Evolutionary conservation across 192 early-diverging fungal species (phyloP).

Genomic region (Coemansia sp.): DNA sequence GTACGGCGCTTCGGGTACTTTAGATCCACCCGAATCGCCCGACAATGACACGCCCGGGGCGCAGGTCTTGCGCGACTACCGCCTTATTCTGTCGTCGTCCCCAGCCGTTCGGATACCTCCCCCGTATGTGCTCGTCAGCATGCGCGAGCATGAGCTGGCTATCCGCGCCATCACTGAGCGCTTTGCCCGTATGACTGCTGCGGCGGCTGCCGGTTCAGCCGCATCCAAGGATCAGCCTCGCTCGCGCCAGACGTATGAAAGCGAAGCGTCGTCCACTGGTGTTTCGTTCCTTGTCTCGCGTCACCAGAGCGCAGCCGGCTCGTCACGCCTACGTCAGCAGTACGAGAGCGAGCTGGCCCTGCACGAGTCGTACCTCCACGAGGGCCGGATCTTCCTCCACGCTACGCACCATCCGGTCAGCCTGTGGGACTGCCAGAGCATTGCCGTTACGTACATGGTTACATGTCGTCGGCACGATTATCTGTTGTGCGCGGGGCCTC

Average conservation of each 20-base stretch:
- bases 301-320: constrained; percentile 42
- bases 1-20: constrained; percentile 2
- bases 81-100: constrained; percentile 79
- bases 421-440: constrained; percentile 49
- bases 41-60: constrained; percentile 23
- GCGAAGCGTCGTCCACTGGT: constrained; percentile 14
- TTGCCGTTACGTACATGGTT: constrained; percentile 43
- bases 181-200: constrained; percentile 23
- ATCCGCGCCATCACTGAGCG: constrained; percentile 21
- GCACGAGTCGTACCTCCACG: constrained; percentile 40
- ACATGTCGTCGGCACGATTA: constrained; percentile 43
- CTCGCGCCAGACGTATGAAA: too few species aligned
- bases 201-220: not conserved
- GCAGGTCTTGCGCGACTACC: constrained; percentile 57
- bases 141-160: constrained; percentile 56
- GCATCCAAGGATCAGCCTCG: too few species aligned
- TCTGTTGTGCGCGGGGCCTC: constrained; percentile 59
- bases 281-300: constrained; percentile 45
- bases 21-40: not conserved
- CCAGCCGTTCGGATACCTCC: constrained; percentile 80
- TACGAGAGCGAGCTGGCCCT: constrained; percentile 46
- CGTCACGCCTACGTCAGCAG: constrained; percentile 45
- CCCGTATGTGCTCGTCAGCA: constrained; percentile 69
- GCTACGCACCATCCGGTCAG: constrained; percentile 39
- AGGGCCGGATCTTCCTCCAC: constrained; percentile 37